Evolutionary conservation across 2,329 filamentous ascomycete genomes (phyloP).

Genomic region (Helotiales sp.): DNA sequence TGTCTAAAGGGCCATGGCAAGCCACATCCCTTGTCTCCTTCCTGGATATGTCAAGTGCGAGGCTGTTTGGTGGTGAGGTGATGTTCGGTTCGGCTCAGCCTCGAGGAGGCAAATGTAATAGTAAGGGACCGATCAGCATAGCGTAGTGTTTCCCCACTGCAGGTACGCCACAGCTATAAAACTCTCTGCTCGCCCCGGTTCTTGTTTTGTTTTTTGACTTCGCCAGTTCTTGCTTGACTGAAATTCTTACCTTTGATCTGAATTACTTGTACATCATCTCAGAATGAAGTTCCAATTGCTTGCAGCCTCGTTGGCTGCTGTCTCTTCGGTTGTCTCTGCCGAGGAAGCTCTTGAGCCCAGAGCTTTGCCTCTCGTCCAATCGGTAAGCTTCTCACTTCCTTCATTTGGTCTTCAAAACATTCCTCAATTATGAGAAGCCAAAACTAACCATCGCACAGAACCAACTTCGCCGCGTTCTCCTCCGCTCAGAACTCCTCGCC

Average conservation of each 20-base stretch:
- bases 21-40: conserved; percentile 13
- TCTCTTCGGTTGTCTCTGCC: background rate
- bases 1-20: background rate
- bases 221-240: conserved; percentile 5
- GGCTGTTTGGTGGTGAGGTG: no score
- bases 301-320: conserved; percentile 1
- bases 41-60: conserved; percentile 3
- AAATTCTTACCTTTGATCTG: conserved; percentile 3
- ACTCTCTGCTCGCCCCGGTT: background rate
- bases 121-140: background rate
- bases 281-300: conserved; percentile 8
- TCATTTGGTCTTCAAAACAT: no score
- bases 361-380: conserved; percentile 29
- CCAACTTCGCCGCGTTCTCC: conserved; percentile 25
- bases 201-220: background rate
- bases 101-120: conserved; percentile 2
- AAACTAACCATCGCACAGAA: conserved; percentile 17
- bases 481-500: conserved; percentile 25
- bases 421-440: background rate
- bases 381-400: conserved; percentile 12
- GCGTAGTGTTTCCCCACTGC: background rate
- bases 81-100: conserved; percentile 11
- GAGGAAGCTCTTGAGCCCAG: conserved; percentile 4
- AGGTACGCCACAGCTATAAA: background rate
- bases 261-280: background rate